Percentiles rank a stretch among this genome's conserved stretches.
Evolutionary conservation across 2,329 filamentous ascomycete species (phyloP).

Genomic region (Fusarium cyanostomum): DNA sequence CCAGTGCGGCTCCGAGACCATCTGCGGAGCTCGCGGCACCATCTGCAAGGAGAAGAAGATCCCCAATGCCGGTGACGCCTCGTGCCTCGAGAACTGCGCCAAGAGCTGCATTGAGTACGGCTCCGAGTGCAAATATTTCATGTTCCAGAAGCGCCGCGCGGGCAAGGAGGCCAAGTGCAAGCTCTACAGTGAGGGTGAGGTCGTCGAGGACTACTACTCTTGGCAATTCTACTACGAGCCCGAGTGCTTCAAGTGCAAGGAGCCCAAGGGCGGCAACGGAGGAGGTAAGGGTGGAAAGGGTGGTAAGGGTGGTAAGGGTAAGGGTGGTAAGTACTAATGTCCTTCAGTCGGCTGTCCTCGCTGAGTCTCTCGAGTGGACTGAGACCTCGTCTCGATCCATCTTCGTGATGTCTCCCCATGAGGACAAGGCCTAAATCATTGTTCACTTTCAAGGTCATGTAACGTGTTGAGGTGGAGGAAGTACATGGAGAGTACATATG

Average conservation of each 20-base stretch:
- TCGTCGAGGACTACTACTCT: constrained; percentile 1
- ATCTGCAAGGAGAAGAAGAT: constrained; percentile 21
- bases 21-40: constrained; percentile 16
- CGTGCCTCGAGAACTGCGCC: constrained; percentile 28
- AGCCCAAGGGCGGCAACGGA: constrained; percentile 29
- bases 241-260: constrained; percentile 24
- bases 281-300: too few relatives aligned
- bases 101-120: constrained; percentile 31
- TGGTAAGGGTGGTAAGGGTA: too few relatives aligned
- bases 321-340: too few relatives aligned
- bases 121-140: constrained; percentile 21
- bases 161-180: constrained; percentile 18
- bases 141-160: constrained; percentile 8
- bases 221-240: background rate
- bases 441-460: constrained; percentile 22
- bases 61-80: constrained; percentile 1
- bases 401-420: background rate
- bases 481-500: constrained; percentile 15
- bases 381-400: background rate
- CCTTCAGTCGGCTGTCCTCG: too few relatives aligned
- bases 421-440: constrained; percentile 3
- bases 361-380: too few relatives aligned
- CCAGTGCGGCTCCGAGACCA: constrained; percentile 7
- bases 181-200: constrained; percentile 21
- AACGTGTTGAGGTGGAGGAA: constrained; percentile 4